Conservation (phyloP, 2,329 filamentous ascomycete species). For the Pseudogymnoascus sp. region DNA sequence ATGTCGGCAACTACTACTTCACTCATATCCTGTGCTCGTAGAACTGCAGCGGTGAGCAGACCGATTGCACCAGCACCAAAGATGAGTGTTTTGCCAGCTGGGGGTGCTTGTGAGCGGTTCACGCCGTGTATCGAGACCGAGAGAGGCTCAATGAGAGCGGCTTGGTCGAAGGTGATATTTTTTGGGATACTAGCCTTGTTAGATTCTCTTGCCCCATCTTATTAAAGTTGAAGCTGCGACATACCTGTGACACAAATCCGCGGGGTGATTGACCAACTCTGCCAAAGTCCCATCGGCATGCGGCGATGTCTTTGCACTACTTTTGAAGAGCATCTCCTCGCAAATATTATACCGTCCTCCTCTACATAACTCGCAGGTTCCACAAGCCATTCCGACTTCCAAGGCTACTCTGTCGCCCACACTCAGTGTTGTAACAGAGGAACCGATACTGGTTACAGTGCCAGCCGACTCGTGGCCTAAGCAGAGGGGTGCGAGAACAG, state of each 20-base stretch:
- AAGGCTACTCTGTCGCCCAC: slow-evolving; percentile 86
- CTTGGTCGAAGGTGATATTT: slow-evolving; percentile 50
- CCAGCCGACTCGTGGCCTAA: slow-evolving; percentile 92
- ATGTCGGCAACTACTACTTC: not conserved
- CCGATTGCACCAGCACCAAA: slow-evolving; percentile 60
- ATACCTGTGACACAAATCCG: slow-evolving; percentile 86
- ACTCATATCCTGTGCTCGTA: not conserved
- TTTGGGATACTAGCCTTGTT: slow-evolving; percentile 44
- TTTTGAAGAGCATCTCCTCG: slow-evolving; percentile 42
- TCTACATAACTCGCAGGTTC: slow-evolving; percentile 78
- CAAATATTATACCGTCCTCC: slow-evolving; percentile 94
- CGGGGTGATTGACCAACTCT: slow-evolving; percentile 71
- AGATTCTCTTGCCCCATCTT: not conserved
- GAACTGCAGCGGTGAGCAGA: slow-evolving; percentile 53
- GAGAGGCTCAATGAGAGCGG: slow-evolving; percentile 54
- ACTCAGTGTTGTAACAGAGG: slow-evolving; percentile 68
- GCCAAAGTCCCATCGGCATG: slow-evolving; percentile 31
- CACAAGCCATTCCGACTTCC: slow-evolving; percentile 90
- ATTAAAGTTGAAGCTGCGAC: slow-evolving; percentile 7
- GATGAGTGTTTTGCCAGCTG: slow-evolving; percentile 52
- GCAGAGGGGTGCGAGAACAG: slow-evolving; percentile 80
- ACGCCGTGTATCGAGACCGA: slow-evolving; percentile 56
- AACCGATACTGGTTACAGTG: slow-evolving; percentile 70
- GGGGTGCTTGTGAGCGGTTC: slow-evolving; percentile 45
- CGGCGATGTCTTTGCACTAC: slow-evolving; percentile 29